Conservation (phyloP, 768 basidiomycete genomes). For the Podaxis mareebaensis region DNA sequence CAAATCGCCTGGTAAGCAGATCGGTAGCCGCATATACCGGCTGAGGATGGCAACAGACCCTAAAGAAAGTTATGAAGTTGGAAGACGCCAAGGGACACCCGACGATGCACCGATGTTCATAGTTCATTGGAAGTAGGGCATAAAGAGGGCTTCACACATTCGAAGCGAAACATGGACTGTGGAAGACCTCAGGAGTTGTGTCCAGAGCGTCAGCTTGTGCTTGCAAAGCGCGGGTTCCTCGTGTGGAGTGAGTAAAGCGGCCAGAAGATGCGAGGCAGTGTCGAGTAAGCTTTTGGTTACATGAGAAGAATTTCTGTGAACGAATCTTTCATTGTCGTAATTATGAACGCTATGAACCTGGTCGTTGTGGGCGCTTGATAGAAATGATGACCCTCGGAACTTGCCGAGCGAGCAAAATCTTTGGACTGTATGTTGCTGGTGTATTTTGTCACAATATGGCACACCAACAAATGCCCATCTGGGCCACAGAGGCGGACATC, state of each 20-base stretch:
- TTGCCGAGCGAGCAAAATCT: conserved; percentile 37
- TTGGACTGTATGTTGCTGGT: conserved; percentile 14
- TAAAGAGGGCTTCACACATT: not conserved
- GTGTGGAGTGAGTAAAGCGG: not conserved
- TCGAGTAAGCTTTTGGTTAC: not conserved
- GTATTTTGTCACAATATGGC: conserved; percentile 40
- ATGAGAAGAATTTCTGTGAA: not conserved
- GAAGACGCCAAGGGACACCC: too few species aligned
- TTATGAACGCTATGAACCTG: too few species aligned
- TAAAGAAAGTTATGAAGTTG: too few species aligned
- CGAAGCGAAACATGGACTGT: not conserved
- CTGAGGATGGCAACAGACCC: not conserved
- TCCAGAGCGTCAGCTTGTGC: not conserved
- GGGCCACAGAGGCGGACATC: conserved; percentile 79
- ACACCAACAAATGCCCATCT: conserved; percentile 68
- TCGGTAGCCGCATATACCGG: not conserved
- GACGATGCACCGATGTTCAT: too few species aligned
- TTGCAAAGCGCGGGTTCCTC: not conserved
- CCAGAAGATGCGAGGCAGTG: not conserved
- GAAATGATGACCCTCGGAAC: conserved; percentile 22
- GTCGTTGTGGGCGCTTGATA: not conserved
- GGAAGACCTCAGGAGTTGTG: not conserved
- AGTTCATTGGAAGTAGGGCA: too few species aligned
- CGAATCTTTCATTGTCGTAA: too few species aligned
- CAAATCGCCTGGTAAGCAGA: not conserved